Evolutionary conservation across 805 yeast genomes (phyloP).

Genomic region (Lachancea dasiensis): DNA sequence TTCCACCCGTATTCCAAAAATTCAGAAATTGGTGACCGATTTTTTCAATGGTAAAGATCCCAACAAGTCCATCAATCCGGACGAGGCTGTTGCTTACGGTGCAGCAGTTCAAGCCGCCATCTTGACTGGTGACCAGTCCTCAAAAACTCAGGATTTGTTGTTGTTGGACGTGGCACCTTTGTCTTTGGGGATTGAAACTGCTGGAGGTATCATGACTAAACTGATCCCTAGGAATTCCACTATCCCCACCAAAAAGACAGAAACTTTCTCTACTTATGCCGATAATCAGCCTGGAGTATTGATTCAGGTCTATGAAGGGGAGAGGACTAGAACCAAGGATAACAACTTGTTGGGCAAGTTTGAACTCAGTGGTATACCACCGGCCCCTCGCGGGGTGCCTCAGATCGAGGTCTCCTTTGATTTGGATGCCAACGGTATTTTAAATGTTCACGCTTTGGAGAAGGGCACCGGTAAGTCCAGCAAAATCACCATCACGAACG

Average conservation of each 20-base stretch:
- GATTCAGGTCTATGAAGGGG: conserved; percentile 97
- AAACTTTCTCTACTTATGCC: conserved; percentile 92
- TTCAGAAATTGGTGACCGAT: conserved; percentile 91
- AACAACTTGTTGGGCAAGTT: conserved; percentile 96
- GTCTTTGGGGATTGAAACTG: conserved; percentile 96
- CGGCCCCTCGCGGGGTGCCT: conserved; percentile 98
- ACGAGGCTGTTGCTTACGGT: conserved; percentile 99
- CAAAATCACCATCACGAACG: conserved; percentile 97
- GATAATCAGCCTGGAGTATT: conserved; percentile 98
- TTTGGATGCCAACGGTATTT: conserved; percentile 94
- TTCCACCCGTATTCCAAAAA: conserved; percentile 96
- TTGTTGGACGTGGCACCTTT: conserved; percentile 96
- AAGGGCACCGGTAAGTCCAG: conserved; percentile 98
- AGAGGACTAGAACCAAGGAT: conserved; percentile 92
- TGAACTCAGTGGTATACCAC: conserved; percentile 94
- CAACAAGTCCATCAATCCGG: conserved; percentile 94
- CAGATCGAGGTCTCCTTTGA: conserved; percentile 97
- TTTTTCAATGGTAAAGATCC: conserved; percentile 97
- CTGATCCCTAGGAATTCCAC: conserved; percentile 96
- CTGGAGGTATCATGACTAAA: conserved; percentile 99
- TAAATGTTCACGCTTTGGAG: conserved; percentile 93
- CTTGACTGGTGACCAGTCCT: conserved; percentile 90
- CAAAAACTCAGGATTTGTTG: conserved; percentile 92
- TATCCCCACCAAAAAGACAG: conserved; percentile 96
- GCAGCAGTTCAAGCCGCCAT: conserved; percentile 98